These are phyloP conservation scores for Auriculariales sp. DNA, from an alignment of 768 basidiomycete genomes.

Conservation along the genomic window DNA sequence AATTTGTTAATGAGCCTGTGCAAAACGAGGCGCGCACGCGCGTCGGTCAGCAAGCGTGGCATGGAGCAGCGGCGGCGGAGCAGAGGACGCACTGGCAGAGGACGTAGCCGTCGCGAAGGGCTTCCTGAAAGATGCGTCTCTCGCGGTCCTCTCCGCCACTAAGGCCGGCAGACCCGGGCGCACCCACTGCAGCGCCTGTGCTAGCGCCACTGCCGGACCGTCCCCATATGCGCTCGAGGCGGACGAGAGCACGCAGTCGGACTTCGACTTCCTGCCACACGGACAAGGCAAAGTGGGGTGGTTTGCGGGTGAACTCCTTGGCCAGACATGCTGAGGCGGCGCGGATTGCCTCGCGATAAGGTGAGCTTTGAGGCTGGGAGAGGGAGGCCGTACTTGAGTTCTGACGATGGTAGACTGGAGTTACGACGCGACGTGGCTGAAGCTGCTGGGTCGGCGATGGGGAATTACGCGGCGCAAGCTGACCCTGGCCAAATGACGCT, in stretches of 20 bases:
- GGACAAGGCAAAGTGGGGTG: conserved; percentile 32
- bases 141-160: conserved; percentile 60
- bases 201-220: conserved; percentile 35
- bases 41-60: conserved; percentile 1
- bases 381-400: conserved; percentile 50
- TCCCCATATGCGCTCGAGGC: conserved; percentile 67
- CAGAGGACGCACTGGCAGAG: conserved; percentile 67
- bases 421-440: conserved; percentile 26
- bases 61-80: conserved; percentile 4
- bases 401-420: conserved; percentile 32
- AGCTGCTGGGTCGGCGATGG: conserved; percentile 28
- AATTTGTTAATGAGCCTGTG: conserved; percentile 69
- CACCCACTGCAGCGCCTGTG: conserved; percentile 3
- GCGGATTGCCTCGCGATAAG: conserved; percentile 55
- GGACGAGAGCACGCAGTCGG: conserved; percentile 39
- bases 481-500: too few species aligned
- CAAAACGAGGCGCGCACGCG: conserved; percentile 8
- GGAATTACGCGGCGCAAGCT: too few species aligned
- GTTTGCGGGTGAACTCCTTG: conserved; percentile 51
- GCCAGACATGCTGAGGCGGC: conserved; percentile 48
- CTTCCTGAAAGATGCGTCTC: conserved; percentile 55
- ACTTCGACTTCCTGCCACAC: conserved; percentile 71
- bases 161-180: conserved; percentile 12
- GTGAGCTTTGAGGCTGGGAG: conserved; percentile 31
- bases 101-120: conserved; percentile 70